These are phyloP conservation scores for Fusarium nelsonii DNA, from an alignment of 2,329 filamentous ascomycete species.

Conservation along the genomic window DNA sequence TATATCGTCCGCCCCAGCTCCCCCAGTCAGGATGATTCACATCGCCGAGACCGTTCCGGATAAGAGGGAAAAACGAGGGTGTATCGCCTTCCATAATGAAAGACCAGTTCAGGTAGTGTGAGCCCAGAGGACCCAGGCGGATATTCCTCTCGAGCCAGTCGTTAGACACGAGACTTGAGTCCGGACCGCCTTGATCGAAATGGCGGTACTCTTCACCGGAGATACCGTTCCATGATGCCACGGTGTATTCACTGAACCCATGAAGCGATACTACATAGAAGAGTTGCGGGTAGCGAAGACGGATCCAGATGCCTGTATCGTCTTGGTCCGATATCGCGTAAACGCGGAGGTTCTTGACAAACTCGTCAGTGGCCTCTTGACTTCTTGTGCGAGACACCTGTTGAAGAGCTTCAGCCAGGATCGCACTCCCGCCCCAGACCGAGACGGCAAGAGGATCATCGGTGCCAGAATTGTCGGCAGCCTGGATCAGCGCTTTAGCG, in stretches of 20 bases:
- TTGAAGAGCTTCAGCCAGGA: slow-evolving; percentile 62
- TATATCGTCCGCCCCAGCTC: slow-evolving; percentile 26
- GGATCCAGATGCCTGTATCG: slow-evolving; percentile 67
- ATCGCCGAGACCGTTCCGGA: slow-evolving; percentile 8
- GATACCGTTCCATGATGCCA: slow-evolving; percentile 68
- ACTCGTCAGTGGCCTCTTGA: slow-evolving; percentile 49
- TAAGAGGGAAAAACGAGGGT: neutral
- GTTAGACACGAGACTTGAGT: slow-evolving; percentile 2
- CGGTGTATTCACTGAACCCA: slow-evolving; percentile 65
- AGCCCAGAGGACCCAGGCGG: slow-evolving; percentile 9
- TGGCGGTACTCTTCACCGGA: slow-evolving; percentile 16
- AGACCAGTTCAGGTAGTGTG: slow-evolving; percentile 9
- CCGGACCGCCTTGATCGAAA: slow-evolving; percentile 21
- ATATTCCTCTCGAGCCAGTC: slow-evolving; percentile 19
- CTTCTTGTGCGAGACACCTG: slow-evolving; percentile 48
- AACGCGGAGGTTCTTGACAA: slow-evolving; percentile 60
- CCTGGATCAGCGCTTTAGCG: slow-evolving; percentile 56
- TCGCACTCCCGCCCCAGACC: slow-evolving; percentile 66
- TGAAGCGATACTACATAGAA: slow-evolving; percentile 68
- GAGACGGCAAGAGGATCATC: slow-evolving; percentile 62
- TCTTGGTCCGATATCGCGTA: slow-evolving; percentile 72
- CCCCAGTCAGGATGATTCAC: slow-evolving; percentile 27
- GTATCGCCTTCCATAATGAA: slow-evolving; percentile 33
- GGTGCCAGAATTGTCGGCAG: slow-evolving; percentile 20
- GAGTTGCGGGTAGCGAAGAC: slow-evolving; percentile 63